Evolutionary conservation across 2,329 filamentous ascomycete species (phyloP), one percentile per base, ranked within the genome.

Genomic region (Botryotinia convoluta): DNA sequence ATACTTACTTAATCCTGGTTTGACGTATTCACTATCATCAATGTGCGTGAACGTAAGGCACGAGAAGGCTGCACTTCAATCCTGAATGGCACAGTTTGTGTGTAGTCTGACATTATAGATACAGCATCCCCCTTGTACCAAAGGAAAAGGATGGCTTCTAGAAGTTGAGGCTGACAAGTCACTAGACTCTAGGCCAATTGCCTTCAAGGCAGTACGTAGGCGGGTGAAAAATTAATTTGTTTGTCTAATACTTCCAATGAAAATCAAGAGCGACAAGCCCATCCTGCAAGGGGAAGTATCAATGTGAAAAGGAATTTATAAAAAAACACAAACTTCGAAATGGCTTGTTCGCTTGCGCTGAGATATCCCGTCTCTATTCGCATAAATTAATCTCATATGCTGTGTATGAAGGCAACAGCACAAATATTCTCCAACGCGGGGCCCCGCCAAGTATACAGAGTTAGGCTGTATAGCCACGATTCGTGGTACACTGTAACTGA

Each of bases 81-180:
- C n/a, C 16, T 39, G 14, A 54, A 67, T 39, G 35, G 45, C 45
- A 57, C 35, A 68, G 16, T 39, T 39, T 22, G 12, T 26, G 37
- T 37, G 22, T 29, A 67, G 26, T 54, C 45, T 39, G 45, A 54
- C 26, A 54, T 67, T 37, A 20, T 32, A 32, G 12, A 26, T 69
- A 10, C 18, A 44, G 18, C 10, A 42, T 18, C n/a, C 35, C 20
- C 62, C n/a, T 3, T 29, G 26, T 29, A 54, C 35, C 3, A 39
- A 57, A 68, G 29, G 1, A 22, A 57, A 29, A 39, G 26, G 39
- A 16, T 48, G 29, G 29, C 12, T 57, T 69, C 18, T 18, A 29
- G 20, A 69, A 44, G 18, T 44, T 69, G 65, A 69, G 65, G 48
- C 65, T 44, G 48, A 22, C 51, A 16, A 37, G 65, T 68, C 48